Evolutionary conservation across 2,329 filamentous ascomycete genomes (phyloP), one percentile per base, ranked within the genome.

Genomic region (Colletotrichum sp.): DNA sequence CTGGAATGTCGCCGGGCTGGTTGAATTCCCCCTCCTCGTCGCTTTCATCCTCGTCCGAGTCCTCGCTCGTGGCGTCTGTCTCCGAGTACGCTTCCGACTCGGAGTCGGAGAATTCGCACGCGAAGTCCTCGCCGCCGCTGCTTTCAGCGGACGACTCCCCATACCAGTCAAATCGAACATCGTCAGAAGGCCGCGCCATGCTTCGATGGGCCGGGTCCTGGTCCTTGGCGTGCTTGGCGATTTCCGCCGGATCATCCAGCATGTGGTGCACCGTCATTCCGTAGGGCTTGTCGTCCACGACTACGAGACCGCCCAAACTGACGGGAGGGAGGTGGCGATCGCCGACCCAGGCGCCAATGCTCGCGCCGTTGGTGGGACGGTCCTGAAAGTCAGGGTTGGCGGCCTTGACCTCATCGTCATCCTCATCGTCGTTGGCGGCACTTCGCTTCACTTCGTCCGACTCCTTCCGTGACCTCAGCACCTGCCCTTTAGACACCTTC

Each of bases 221-320:
- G 15, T 75, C 75, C 27, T 76, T 70, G 43, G 64, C 27, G 57
- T 72, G 74, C 58, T 76, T 68, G n/a, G 73, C 72, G 76, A 8
- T 78, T 79, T 27, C 82, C 5, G 90, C 89, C 2, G 90, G 90
- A 71, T 92, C 90, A 86, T 98, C 96, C 4, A 98, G 90, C 92
- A 98, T 96, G 82, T 98, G 96, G 80, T 98, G 96, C 0, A 98
- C 96, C 27, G 95, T 98, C 94, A 98, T 97, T 15, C 96, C 96
- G 79, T 95, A 97, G 0, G 94, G 91, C 81, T 93, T 92, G 69
- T 94, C 92, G 80, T 98, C 95, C 3, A 98, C 91, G 36, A 97
- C 86, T 54, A 98, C 91, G 6, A 98, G 89, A 11, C 96, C 96
- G 15, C 96, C 96, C 77, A 98, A 95, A 36, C 95, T 97, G 5